Evolutionary conservation across 768 basidiomycete genomes (phyloP), one percentile per base, ranked within the genome.

Genomic region (Phlebiopsis flavidoalba): DNA sequence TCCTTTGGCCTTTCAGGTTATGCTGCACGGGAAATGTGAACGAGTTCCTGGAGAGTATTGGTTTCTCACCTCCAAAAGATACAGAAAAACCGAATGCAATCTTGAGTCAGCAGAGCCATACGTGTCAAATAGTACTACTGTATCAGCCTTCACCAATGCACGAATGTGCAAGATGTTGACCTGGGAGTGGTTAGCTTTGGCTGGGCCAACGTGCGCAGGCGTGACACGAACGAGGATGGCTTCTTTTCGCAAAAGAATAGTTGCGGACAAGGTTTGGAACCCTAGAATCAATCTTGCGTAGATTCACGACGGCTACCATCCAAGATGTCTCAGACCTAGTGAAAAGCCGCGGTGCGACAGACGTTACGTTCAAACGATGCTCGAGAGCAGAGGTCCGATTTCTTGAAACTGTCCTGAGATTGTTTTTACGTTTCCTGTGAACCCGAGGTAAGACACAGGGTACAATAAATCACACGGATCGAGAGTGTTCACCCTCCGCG

Each of bases 151-250:
- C 70, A 98, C 89, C 46, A 98, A 83, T 1, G 94, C 95, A 56
- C 96, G 86, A 53, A 98, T 93, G 69, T 98, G 96, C 35, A 98
- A 83, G 46, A 98, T 90, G 68, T 96, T 98, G 53, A 97, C 80
- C 91, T 94, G 65, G 24, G 24, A 49, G 62, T 15, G 17, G 17
- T 53, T 49, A 47, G 19, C 52, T 40, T n/a, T 19, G 22, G 22
- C 12, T 31, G 24, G 14, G n/a, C 43, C 24, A 35, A 53, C 36
- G 51, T 19, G 57, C 36, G 47, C 47, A 8, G 36, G 33, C 26
- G 57, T 54, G 37, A 37, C 53, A 80, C 85, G 60, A 71, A 92
- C 93, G 63, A 98, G 79, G 65, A 98, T 86, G 51, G 91, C 93
- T 74, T 93, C 88, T 68, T 87, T 89, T 64, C 96, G 83, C 56